phyloP scores from a whole-genome alignment of 306 rosid genomes.

The Glycine soja region DNA sequence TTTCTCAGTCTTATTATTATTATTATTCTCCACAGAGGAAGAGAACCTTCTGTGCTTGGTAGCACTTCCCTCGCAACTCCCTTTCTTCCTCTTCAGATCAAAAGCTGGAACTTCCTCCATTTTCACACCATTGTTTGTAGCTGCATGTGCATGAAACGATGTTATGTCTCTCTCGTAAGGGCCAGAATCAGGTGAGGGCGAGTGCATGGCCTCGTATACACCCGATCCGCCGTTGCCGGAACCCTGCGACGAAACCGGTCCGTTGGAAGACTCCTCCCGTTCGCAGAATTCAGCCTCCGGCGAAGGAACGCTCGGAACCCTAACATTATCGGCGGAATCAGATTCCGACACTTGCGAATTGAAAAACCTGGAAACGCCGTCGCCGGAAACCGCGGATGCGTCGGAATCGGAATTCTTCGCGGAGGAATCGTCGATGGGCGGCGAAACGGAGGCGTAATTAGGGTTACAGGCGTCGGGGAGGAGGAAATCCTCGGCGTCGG shows the following conservation, averaged over 20 bases:
- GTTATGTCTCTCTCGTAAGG: slow-evolving; percentile 55
- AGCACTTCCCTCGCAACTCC: slow-evolving; percentile 51
- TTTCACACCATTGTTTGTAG: slow-evolving; percentile 57
- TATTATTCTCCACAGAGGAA: slow-evolving; percentile 40
- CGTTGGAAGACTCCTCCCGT: slow-evolving; percentile 60
- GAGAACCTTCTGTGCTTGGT: slow-evolving; percentile 68
- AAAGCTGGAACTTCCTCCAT: slow-evolving; percentile 55
- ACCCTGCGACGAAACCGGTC: slow-evolving; percentile 73
- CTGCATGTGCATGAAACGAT: slow-evolving; percentile 51
- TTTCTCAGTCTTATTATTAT: background rate
- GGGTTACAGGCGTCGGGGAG: slow-evolving; percentile 55
- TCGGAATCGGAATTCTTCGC: slow-evolving; percentile 46
- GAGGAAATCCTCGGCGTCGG: slow-evolving; percentile 66
- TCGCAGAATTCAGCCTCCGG: slow-evolving; percentile 49
- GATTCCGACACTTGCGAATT: slow-evolving; percentile 55
- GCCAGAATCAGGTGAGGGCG: slow-evolving; percentile 57
- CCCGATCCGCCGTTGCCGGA: slow-evolving; percentile 68
- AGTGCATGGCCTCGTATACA: slow-evolving; percentile 55
- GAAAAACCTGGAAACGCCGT: slow-evolving; percentile 51
- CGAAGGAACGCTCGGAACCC: slow-evolving; percentile 30
- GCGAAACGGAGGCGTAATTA: slow-evolving; percentile 1
- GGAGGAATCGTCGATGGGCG: background rate
- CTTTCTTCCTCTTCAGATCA: slow-evolving; percentile 85
- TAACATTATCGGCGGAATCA: slow-evolving; percentile 24
- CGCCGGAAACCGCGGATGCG: slow-evolving; percentile 50